Conservation (phyloP, 768 basidiomycete genomes). For the Rhodotorula paludigena region DNA sequence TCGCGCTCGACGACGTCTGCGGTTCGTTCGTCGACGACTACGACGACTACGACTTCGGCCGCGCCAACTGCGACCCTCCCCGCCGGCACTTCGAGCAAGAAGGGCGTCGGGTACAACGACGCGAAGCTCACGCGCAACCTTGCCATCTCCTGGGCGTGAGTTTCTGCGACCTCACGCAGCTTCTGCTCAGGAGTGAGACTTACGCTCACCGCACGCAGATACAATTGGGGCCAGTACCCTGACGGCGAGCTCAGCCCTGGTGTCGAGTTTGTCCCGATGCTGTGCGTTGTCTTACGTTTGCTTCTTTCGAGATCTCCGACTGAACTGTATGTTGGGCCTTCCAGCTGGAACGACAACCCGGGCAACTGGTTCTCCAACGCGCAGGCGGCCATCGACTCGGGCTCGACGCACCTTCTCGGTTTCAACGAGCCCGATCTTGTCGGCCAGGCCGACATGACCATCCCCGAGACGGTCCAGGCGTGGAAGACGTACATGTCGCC, state of each 20-base stretch:
- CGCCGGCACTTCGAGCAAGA: not conserved
- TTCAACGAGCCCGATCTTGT: slow-evolving; percentile 33
- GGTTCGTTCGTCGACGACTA: not conserved
- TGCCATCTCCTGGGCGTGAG: not conserved
- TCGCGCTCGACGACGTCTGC: not conserved
- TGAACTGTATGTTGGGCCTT: no score
- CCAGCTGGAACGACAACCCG: slow-evolving; percentile 6
- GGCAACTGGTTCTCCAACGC: slow-evolving; percentile 21
- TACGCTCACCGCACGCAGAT: not conserved
- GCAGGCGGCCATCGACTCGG: slow-evolving; percentile 16
- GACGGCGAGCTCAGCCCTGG: not conserved
- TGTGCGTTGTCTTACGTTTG: slow-evolving; percentile 16
- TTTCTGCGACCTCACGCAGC: not conserved
- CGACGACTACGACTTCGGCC: not conserved
- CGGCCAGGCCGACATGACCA: slow-evolving; percentile 27
- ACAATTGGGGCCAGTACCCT: slow-evolving; percentile 26
- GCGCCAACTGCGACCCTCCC: not conserved
- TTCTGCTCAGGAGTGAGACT: slow-evolving; percentile 5
- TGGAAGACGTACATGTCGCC: slow-evolving; percentile 37
- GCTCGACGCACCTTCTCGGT: slow-evolving; percentile 24
- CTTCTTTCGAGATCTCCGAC: not conserved
- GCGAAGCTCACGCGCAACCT: not conserved
- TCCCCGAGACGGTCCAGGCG: slow-evolving; percentile 1
- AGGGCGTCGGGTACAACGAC: slow-evolving; percentile 12
- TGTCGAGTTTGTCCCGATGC: slow-evolving; percentile 37